Evolutionary conservation across 2,329 filamentous ascomycete species (phyloP).

Genomic region (Aphanocladium album): DNA sequence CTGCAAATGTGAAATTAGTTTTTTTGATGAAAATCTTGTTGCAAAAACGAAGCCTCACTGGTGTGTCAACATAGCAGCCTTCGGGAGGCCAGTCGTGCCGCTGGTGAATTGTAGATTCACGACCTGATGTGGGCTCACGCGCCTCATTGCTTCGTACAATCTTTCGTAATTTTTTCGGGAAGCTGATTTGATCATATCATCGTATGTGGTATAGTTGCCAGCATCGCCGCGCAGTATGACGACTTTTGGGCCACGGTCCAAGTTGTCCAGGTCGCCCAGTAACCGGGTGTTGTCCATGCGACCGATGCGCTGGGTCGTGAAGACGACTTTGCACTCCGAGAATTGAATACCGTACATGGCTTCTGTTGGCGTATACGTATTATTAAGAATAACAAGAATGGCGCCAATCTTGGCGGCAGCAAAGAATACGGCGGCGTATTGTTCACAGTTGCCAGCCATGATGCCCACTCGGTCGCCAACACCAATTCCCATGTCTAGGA

Average conservation of each 20-base stretch:
- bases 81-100: conserved; percentile 68
- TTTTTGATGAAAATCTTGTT: background rate
- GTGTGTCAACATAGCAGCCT: conserved; percentile 70
- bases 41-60: conserved; percentile 40
- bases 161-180: conserved; percentile 41
- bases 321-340: conserved; percentile 66
- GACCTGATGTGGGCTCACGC: conserved; percentile 59
- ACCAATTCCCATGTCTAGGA: conserved; percentile 61
- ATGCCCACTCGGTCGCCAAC: conserved; percentile 68
- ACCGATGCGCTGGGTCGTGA: conserved; percentile 66
- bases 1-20: conserved; percentile 26
- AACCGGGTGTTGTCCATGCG: conserved; percentile 58
- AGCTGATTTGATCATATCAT: conserved; percentile 51
- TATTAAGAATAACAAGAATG: conserved; percentile 73
- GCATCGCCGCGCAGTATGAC: conserved; percentile 56
- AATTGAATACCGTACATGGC: conserved; percentile 67
- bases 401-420: conserved; percentile 62
- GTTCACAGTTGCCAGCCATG: conserved; percentile 73
- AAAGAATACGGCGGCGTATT: conserved; percentile 76
- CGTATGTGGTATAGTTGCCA: conserved; percentile 54
- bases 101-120: conserved; percentile 73
- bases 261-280: conserved; percentile 46
- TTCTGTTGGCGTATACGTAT: conserved; percentile 72
- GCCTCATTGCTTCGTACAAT: conserved; percentile 48
- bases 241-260: conserved; percentile 44